Evolutionary conservation across 768 basidiomycete species (phyloP).

Genomic region (Mycena maculata): DNA sequence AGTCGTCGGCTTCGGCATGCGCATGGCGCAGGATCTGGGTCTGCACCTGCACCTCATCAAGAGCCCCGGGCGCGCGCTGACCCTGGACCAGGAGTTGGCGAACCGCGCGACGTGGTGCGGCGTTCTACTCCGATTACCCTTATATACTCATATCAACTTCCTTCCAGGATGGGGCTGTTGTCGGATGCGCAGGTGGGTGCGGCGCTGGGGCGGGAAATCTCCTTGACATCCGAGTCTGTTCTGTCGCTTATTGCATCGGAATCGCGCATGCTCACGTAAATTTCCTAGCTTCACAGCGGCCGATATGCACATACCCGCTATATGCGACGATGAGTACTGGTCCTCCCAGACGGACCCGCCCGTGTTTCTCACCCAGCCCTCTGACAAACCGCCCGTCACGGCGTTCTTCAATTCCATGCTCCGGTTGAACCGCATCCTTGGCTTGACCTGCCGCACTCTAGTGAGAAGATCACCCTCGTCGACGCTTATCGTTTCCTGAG

Average conservation of each 20-base stretch:
- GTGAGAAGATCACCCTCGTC: too few species aligned
- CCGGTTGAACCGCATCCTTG: constrained; percentile 41
- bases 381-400: constrained; percentile 50
- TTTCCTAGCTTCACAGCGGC: too few species aligned
- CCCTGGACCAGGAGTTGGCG: constrained; percentile 75
- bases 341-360: too few species aligned
- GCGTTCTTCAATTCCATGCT: constrained; percentile 57
- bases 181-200: constrained; percentile 7
- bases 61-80: constrained; percentile 45
- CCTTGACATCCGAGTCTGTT: too few species aligned
- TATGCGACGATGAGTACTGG: too few species aligned
- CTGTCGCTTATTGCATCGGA: too few species aligned
- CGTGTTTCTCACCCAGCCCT: too few species aligned
- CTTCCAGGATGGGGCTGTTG: background rate
- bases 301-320: too few species aligned
- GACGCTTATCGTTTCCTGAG: too few species aligned
- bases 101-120: constrained; percentile 71
- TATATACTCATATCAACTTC: background rate
- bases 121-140: background rate
- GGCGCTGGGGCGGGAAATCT: constrained; percentile 42
- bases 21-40: constrained; percentile 67
- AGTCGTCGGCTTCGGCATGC: constrained; percentile 59
- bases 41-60: constrained; percentile 72
- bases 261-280: too few species aligned
- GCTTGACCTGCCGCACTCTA: constrained; percentile 53